Conservation (phyloP, 306 rosid species). For the Macrotyloma uniflorum region DNA sequence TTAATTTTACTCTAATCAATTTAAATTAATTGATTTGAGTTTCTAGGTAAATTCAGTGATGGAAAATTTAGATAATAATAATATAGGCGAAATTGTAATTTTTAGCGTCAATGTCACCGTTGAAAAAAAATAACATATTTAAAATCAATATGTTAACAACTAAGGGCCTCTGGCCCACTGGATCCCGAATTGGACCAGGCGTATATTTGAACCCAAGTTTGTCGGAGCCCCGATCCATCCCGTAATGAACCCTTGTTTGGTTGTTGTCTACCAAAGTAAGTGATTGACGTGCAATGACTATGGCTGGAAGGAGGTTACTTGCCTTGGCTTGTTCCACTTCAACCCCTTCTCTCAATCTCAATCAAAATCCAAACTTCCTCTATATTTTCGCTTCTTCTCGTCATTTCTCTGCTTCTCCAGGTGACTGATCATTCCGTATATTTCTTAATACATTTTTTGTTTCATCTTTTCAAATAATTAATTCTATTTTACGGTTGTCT, state of each 20-base stretch:
- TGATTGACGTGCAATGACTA: conserved; percentile 9
- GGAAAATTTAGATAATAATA: no score
- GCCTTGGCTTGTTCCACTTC: conserved; percentile 37
- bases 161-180: no score
- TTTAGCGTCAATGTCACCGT: no score
- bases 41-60: no score
- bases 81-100: no score
- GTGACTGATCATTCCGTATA: conserved; percentile 20
- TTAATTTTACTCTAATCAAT: no score
- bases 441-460: not conserved
- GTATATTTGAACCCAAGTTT: not conserved
- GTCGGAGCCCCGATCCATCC: conserved; percentile 4
- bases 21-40: no score
- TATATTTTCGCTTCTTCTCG: conserved; percentile 9
- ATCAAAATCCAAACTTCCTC: conserved; percentile 8
- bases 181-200: not conserved
- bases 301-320: conserved; percentile 49
- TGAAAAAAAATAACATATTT: no score
- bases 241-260: not conserved
- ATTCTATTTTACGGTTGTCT: conserved; percentile 35
- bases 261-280: not conserved
- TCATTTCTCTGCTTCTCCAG: conserved; percentile 34
- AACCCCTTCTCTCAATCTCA: conserved; percentile 24
- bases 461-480: not conserved
- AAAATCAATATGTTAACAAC: no score